Evolutionary conservation across 495 filamentous ascomycete genomes (phyloP).

Genomic region (Tuber indicum): DNA sequence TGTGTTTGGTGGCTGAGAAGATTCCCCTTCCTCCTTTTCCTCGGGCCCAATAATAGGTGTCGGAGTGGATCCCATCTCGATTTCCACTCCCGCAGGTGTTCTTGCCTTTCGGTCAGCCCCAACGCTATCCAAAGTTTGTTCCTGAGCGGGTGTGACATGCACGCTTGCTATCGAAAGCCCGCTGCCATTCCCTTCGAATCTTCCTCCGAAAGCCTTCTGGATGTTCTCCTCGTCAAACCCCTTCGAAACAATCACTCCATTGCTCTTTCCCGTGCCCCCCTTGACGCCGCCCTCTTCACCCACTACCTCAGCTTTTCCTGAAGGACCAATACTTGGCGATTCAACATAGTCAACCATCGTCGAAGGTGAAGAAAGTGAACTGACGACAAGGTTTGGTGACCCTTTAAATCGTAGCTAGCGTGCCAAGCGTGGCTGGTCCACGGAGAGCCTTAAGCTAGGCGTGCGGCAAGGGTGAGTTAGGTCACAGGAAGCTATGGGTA

Average conservation of each 20-base stretch:
- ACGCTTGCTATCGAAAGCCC: background rate
- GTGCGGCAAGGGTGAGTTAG: background rate
- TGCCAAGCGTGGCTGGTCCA: background rate
- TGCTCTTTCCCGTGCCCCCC: background rate
- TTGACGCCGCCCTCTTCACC: background rate
- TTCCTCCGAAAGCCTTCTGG: background rate
- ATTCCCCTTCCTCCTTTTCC: background rate
- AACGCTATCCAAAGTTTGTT: background rate
- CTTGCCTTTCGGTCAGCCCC: background rate
- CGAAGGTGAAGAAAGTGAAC: background rate
- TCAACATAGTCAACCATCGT: background rate
- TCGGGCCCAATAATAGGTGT: background rate
- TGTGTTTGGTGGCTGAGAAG: background rate
- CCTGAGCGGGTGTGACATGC: background rate
- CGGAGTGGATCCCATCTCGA: background rate
- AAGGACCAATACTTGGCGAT: background rate
- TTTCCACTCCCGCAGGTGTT: background rate
- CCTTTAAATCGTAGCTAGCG: background rate
- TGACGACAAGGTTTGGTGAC: background rate
- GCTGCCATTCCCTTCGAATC: background rate
- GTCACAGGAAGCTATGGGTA: background rate
- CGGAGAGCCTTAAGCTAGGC: background rate
- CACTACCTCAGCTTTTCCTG: background rate
- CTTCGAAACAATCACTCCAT: background rate
- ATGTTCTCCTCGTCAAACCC: background rate